Base-by-base conservation (phyloP, 495 filamentous ascomycete species). In the Penicillium arizonense region DNA sequence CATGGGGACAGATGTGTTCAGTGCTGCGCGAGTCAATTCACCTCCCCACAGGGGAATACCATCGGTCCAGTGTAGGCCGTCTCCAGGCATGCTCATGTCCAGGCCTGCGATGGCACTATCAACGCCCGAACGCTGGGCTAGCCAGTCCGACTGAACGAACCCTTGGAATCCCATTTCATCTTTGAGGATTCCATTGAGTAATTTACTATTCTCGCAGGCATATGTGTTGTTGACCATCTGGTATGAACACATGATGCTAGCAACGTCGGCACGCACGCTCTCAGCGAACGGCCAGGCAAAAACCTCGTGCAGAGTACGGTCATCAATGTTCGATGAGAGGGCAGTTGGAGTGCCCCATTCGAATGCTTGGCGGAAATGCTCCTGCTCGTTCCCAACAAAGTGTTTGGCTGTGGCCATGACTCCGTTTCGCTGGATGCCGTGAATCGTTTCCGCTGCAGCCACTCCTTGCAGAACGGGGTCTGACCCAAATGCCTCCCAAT, bases 21-120 rank as follows among this genome's bases (percentile, higher is more conserved):
- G 72, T 0, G 90, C 83, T 0, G 90, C 83, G 36, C 77, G 84
- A 1, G 87, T 92, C 53, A 98, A 77, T 40, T 89, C 76, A 11
- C 80, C 70, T 1, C 94, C 93, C 87, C 89, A 96, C 0, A 96
- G 78, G 0, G 88, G 86, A 16, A 88, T 68, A 7, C 90, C 92
- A 56, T 92, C 78, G 18, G 77, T 77, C 90, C 89, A 96, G 12
- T 57, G 56, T 9, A 89, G 64, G 2, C 93, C 92, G 69, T 97
- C 92, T 9, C 93, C 93, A 3, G 94, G 94, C 93, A 97, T 97
- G 11, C 82, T 89, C 90, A 96, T 91, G 67, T 97, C 93, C 11
- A 97, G 73, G 1, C 93, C 93, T 18, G 90, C 86, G 18, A 96
- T 69, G 3, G 92, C 87, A 54, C 84, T 87, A 13, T 80, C 81